Conservation (phyloP, 2,329 filamentous ascomycete genomes). For the Colletotrichum chrysophilum region DNA sequence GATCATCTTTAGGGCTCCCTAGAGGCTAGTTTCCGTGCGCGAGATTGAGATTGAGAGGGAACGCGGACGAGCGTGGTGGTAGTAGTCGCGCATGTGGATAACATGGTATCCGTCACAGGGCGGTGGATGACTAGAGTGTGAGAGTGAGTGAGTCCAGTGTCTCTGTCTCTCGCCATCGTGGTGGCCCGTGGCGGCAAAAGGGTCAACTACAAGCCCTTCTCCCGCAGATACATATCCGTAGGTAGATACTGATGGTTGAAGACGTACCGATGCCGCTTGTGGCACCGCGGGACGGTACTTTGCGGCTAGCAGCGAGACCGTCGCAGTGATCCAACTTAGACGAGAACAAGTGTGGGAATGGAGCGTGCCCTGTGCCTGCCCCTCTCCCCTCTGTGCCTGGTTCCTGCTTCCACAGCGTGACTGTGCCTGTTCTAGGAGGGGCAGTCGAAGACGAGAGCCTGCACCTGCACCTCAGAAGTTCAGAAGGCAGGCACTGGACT, state of each 20-base stretch:
- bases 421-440: background rate
- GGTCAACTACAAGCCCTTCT: background rate
- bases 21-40: background rate
- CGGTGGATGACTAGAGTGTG: background rate
- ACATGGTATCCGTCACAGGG: background rate
- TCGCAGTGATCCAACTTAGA: background rate
- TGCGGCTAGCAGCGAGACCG: background rate
- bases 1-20: background rate
- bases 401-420: background rate
- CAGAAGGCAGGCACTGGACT: background rate
- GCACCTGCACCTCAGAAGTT: background rate
- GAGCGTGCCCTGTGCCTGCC: background rate
- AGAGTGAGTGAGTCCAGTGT: background rate
- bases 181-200: background rate
- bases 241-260: no score
- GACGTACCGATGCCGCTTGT: background rate
- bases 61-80: background rate
- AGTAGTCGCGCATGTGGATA: background rate
- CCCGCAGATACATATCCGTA: no score
- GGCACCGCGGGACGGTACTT: background rate
- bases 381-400: background rate
- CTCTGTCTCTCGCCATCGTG: background rate
- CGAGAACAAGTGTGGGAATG: background rate
- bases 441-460: background rate
- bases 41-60: background rate